phyloP scores from a whole-genome alignment of 1,284 basidiomycete genomes.

The Apiotrichum gracile region DNA sequence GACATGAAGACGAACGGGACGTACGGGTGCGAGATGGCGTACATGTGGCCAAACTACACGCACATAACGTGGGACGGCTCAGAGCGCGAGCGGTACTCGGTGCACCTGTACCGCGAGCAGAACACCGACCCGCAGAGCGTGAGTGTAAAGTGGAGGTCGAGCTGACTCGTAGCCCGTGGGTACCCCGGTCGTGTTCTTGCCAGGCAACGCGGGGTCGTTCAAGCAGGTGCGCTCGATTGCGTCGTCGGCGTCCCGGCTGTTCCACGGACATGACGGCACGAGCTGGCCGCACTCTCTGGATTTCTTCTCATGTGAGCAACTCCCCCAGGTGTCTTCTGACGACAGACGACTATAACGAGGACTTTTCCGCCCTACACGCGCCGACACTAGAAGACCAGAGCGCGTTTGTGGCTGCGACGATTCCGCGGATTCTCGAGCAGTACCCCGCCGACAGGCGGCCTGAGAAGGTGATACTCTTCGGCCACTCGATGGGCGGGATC shows the following conservation, averaged over 20 bases:
- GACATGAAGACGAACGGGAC: conserved; percentile 24
- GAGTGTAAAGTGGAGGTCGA: conserved; percentile 14
- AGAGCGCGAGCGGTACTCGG: conserved; percentile 24
- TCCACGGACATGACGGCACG: conserved; percentile 25
- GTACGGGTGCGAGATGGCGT: conserved; percentile 82
- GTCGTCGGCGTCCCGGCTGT: conserved; percentile 77
- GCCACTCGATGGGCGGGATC: conserved; percentile 98
- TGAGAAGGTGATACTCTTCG: conserved; percentile 63
- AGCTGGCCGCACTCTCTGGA: conserved; percentile 56
- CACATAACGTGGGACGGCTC: conserved; percentile 59
- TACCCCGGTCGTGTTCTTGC: conserved; percentile 85
- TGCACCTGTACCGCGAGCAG: conserved; percentile 88
- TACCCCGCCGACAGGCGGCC: conserved; percentile 52
- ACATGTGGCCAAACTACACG: conserved; percentile 85
- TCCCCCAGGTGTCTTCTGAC: background rate
- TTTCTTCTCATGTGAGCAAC: conserved; percentile 66
- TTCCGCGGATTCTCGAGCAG: conserved; percentile 68
- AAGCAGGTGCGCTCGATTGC: conserved; percentile 93
- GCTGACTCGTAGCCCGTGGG: conserved; percentile 51
- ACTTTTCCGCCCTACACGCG: conserved; percentile 92
- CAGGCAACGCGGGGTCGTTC: conserved; percentile 94
- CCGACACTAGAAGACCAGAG: conserved; percentile 80
- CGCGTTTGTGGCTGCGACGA: conserved; percentile 64
- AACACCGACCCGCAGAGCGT: conserved; percentile 70
- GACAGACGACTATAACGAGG: conserved; percentile 92